Base-by-base conservation (phyloP, 805 yeast genomes). In the Hanseniaspora pseudoguilliermondii region DNA sequence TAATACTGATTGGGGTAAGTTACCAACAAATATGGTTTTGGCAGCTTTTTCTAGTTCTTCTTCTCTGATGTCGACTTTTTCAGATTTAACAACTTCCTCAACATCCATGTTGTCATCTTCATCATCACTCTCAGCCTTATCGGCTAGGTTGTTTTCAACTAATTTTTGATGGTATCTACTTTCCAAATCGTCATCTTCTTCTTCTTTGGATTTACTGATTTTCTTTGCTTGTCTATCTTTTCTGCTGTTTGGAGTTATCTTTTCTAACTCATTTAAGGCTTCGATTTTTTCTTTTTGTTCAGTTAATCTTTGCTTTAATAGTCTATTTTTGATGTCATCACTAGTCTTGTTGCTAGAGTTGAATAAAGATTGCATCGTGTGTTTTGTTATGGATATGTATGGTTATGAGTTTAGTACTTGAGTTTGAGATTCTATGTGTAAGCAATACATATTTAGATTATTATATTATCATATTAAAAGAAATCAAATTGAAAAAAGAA, bases 1-100 rank as follows among this genome's bases (percentile, higher is more conserved):
- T 60, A 89, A 79, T 9, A 82, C 88, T 0, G 71, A 64, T 41
- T 81, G 70, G 36, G 86, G 79, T 15, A 91, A 78, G 67, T 93
- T 93, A 46, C 97, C 97, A 10, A 93, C 82, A 64, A 93, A 93
- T 0, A 91, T 73, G 0, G 96, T 88, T 62, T 83, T 77, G 60
- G 84, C 87, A 6, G 95, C 95, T 68, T 86, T 86, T 61, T 79
- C 86, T 49, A 85, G 72, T 66, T 88, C 95, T n/a, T 71, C 71
- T 59, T 81, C 83, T 65, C 82, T 82, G 58, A 83, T 68, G 69
- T 84, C 84, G 47, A 82, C 63, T 3, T 71, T 58, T 68, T 85
- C 83, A 2, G 63, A 63, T 11, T 65, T 63, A 20, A 64, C 61
- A 18, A 61, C 57, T 13, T 27, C 61, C 27, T 41, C 52, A 27